Conservation (phyloP, 2,329 filamentous ascomycete species). For the Claviceps monticola region DNA sequence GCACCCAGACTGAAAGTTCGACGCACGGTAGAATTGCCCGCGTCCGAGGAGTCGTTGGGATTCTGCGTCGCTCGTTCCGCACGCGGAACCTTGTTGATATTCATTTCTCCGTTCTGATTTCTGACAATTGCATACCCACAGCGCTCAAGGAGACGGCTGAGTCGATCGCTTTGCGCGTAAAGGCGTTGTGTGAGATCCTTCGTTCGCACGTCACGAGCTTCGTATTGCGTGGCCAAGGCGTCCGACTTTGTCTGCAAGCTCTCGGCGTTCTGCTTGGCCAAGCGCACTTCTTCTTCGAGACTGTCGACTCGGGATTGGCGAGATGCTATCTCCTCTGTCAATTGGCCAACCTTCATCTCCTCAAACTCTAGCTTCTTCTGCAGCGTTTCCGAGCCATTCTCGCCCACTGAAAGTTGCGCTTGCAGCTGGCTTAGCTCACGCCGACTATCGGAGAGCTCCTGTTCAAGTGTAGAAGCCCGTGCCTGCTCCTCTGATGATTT, state of each 20-base stretch:
- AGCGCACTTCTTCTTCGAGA: conserved; percentile 61
- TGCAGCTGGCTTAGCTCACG: conserved; percentile 55
- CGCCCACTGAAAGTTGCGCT: conserved; percentile 63
- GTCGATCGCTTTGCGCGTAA: conserved; percentile 69
- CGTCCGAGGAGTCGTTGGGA: conserved; percentile 43
- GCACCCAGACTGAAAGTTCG: conserved; percentile 34
- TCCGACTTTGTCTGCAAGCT: conserved; percentile 38
- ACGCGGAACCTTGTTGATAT: conserved; percentile 57
- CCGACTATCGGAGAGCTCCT: conserved; percentile 49
- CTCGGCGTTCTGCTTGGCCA: conserved; percentile 51
- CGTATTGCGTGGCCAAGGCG: conserved; percentile 42
- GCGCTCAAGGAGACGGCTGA: conserved; percentile 72
- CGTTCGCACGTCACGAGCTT: conserved; percentile 56
- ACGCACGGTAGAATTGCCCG: conserved; percentile 33
- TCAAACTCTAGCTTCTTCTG: conserved; percentile 63
- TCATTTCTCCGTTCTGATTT: conserved; percentile 52
- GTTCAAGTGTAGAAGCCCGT: conserved; percentile 38
- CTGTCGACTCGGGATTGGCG: conserved; percentile 63
- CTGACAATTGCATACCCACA: conserved; percentile 73
- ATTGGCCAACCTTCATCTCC: conserved; percentile 52
- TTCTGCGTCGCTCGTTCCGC: conserved; percentile 42
- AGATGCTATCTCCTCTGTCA: conserved; percentile 59
- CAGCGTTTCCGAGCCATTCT: conserved; percentile 68
- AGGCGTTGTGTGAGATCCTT: conserved; percentile 76
- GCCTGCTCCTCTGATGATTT: conserved; percentile 38